Evolutionary conservation across 257 asterid genomes (phyloP).

Genomic region (Solanum habrochaites): DNA sequence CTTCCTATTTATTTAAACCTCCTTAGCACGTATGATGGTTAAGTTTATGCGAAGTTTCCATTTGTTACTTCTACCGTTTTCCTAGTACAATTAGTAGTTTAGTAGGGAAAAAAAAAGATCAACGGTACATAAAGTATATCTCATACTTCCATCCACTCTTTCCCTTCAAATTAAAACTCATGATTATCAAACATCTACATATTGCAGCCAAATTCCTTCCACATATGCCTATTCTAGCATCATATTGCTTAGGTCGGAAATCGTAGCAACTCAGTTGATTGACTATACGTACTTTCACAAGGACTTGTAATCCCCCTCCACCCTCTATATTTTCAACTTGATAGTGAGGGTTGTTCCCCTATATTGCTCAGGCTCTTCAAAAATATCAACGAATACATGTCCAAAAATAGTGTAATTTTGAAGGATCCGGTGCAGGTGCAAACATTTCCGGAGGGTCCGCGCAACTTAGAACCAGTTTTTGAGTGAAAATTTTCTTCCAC

Average conservation of each 20-base stretch:
- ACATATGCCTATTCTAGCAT: neutral
- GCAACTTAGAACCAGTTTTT: neutral
- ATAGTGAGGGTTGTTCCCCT: neutral
- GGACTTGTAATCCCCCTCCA: neutral
- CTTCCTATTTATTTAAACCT: neutral
- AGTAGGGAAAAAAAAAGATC: neutral
- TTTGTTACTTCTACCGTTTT: neutral
- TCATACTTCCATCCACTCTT: neutral
- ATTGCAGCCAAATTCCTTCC: neutral
- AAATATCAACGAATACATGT: no score
- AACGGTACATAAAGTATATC: neutral
- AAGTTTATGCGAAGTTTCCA: neutral
- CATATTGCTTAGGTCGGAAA: neutral
- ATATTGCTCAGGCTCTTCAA: neutral
- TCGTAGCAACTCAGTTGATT: neutral
- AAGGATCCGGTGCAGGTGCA: neutral
- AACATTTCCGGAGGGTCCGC: neutral
- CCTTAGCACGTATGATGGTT: neutral
- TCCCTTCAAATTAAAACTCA: neutral
- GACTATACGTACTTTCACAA: neutral
- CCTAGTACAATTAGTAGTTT: neutral
- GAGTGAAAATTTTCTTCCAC: neutral
- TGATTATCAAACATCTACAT: neutral
- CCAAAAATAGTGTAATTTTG: neutral
- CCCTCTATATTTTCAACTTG: neutral